A percentile compares a stretch with the other conserved stretches of the same genome.
Evolutionary conservation across 305 asterid genomes (phyloP).

Genomic region (Fraxinus baroniana): DNA sequence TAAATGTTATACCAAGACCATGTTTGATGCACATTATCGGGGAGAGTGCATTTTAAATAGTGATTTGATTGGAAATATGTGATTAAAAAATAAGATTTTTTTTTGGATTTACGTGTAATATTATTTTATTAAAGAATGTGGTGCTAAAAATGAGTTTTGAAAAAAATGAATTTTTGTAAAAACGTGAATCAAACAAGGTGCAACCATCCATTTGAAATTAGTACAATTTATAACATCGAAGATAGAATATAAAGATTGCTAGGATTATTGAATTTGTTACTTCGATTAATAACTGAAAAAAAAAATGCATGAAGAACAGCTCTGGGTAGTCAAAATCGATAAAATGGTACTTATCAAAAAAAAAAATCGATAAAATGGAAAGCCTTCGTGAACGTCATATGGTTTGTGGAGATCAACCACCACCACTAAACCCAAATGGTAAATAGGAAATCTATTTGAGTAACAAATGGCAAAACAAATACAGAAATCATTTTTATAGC

Average conservation of each 20-base stretch:
- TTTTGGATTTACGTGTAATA: no score
- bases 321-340: not conserved
- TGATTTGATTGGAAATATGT: no score
- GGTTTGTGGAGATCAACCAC: not conserved
- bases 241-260: not conserved
- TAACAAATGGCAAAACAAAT: not conserved
- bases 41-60: no score
- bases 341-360: no score
- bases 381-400: not conserved
- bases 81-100: no score
- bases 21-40: no score
- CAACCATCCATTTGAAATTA: not conserved
- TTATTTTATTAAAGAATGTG: no score
- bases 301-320: not conserved
- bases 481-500: not conserved
- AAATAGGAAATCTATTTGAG: not conserved
- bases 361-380: not conserved
- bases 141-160: no score
- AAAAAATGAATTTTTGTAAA: no score
- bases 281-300: not conserved
- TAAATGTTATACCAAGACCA: not conserved
- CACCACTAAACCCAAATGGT: not conserved
- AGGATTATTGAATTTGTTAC: not conserved
- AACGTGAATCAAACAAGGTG: no score
- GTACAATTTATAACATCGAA: not conserved